Evolutionary conservation across 176 grass and related monocot species (phyloP), one percentile per base, ranked within the genome.

Genomic region (Tillandsia fasciculata): DNA sequence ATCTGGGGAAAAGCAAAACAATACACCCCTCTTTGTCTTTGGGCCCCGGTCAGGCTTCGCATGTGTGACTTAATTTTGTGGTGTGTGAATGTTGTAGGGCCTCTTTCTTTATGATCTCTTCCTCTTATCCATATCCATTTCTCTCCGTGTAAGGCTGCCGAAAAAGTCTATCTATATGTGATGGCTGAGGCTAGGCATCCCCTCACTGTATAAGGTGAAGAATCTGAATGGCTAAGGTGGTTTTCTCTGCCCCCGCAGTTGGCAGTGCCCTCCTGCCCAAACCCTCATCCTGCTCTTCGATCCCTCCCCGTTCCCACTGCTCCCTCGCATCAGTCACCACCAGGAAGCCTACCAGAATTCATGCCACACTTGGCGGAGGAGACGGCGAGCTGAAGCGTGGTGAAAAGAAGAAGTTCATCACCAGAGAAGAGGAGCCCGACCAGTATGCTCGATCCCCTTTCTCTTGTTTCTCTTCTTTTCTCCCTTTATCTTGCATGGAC

Each of bases 361-460:
- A 29, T 1, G 85, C 85, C 12, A 72, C 74, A n/a, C 56, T 88
- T 1, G 89, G 68, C 74, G 88, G 86, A 52, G 89, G 86, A 67
- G 86, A 92, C 61, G 89, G 79, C 12, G 94, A 90, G 67, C 15
- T 72, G 12, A 90, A 97, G 65, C 74, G 82, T 69, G 82, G n/a
- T 68, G 83, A 29, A 15, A 87, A 92, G 84, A 91, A 84, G 75
- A 97, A 97, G 75, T 97, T 97, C 77, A 92, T 97, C 76, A 97
- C 86, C 65, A 87, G 56, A 81, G 89, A 97, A 77, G 79, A 97
- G 77, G 89, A 97, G 53, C 93, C 93, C 13, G 89, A 92, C 9
- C 89, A 97, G 86, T 92, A 85, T 85, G 70, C 23, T 79, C 29
- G 0, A 1, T 50, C 47, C 5, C 48, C 57, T n/a, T 10, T 10